A percentile compares a stretch with the other conserved stretches of the same genome.
These are phyloP conservation scores for Chlorella sp. DNA, from an alignment of 139 green algal genomes.

Conservation along the genomic window DNA sequence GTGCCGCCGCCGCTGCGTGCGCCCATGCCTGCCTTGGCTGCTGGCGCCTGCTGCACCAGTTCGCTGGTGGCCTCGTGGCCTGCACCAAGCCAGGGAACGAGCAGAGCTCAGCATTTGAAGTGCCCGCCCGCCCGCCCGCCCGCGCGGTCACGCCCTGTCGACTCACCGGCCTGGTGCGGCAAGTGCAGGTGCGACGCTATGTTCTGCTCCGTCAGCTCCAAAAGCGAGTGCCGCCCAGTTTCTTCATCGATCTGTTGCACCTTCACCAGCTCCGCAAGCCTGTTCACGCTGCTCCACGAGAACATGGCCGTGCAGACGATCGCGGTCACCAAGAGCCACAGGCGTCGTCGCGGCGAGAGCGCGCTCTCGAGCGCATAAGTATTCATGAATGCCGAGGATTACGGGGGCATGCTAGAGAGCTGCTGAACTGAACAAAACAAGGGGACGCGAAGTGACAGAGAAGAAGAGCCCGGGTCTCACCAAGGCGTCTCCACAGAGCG, in stretches of 20 bases:
- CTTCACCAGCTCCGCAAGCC: constrained; percentile 2
- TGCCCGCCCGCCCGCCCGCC: no score
- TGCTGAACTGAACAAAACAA: not conserved
- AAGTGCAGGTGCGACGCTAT: constrained; percentile 21
- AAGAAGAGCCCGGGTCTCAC: no score
- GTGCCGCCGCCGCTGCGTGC: no score
- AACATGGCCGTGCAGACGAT: not conserved
- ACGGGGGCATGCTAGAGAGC: not conserved
- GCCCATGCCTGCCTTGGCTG: no score
- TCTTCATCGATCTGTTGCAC: not conserved
- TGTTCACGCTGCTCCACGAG: not conserved
- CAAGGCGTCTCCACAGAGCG: no score
- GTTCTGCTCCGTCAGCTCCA: constrained; percentile 15
- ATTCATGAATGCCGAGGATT: no score
- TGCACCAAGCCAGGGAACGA: no score
- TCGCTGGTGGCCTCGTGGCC: no score
- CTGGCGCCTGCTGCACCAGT: no score
- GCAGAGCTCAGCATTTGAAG: no score
- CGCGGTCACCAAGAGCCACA: constrained; percentile 3
- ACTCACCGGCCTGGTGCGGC: not conserved
- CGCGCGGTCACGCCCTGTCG: no score
- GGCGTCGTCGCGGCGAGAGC: not conserved
- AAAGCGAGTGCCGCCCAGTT: not conserved
- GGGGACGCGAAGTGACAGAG: not conserved
- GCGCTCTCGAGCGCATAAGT: constrained; percentile 3